Conservation (phyloP, 2,329 filamentous ascomycete genomes). For the Huntiella bhutanensis region DNA sequence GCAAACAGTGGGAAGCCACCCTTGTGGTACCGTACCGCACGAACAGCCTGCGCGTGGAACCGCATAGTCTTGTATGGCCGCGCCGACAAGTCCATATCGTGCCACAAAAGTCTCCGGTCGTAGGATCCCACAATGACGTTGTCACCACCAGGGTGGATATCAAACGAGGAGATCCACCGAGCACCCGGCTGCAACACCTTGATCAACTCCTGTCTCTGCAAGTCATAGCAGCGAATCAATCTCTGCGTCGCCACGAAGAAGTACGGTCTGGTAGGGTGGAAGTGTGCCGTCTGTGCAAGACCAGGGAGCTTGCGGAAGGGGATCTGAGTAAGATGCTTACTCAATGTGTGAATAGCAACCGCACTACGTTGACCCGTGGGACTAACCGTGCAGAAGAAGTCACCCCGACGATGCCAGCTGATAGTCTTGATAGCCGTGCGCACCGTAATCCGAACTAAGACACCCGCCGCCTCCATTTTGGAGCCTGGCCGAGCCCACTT, state of each 20-base stretch:
- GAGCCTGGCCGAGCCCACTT: conserved; percentile 68
- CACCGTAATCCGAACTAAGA: conserved; percentile 64
- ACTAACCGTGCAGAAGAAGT: conserved; percentile 85
- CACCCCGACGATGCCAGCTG: conserved; percentile 82
- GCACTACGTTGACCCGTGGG: conserved; percentile 60
- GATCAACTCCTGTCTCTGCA: conserved; percentile 76
- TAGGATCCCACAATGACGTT: conserved; percentile 91
- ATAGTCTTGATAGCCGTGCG: conserved; percentile 69
- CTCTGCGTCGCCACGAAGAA: conserved; percentile 95
- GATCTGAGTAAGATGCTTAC: conserved; percentile 84
- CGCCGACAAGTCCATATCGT: conserved; percentile 80
- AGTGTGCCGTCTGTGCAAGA: conserved; percentile 70
- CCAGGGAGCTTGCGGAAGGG: conserved; percentile 68
- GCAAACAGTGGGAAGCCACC: conserved; percentile 68
- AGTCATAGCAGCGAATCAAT: conserved; percentile 81
- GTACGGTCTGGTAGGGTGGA: conserved; percentile 81
- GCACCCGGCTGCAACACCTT: conserved; percentile 89
- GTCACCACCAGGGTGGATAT: conserved; percentile 81
- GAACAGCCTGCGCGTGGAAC: conserved; percentile 83
- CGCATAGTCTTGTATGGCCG: conserved; percentile 91
- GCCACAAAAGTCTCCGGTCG: conserved; percentile 85
- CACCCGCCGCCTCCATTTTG: conserved; percentile 55
- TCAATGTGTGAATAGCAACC: conserved; percentile 85
- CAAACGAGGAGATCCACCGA: conserved; percentile 81
- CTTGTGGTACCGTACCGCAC: conserved; percentile 73